Evolutionary conservation across 371 early-diverging fungal genomes (phyloP).

Genomic region (Circinella minor): DNA sequence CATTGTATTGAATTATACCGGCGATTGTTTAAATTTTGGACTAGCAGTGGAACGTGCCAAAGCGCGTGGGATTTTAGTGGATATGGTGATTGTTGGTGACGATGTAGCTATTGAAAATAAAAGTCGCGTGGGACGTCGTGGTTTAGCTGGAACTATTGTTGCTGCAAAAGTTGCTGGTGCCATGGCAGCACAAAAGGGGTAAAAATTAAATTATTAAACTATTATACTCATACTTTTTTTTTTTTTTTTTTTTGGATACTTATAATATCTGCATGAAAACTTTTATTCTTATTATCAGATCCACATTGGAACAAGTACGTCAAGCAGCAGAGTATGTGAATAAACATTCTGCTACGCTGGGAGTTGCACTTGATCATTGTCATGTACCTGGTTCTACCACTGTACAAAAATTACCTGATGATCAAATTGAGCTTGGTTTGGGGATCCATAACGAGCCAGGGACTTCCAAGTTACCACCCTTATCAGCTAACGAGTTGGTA

Average conservation of each 20-base stretch:
- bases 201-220: neutral
- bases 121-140: conserved; percentile 78
- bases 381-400: conserved; percentile 68
- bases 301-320: conserved; percentile 61
- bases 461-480: conserved; percentile 49
- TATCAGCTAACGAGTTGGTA: conserved; percentile 58
- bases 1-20: conserved; percentile 87
- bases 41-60: conserved; percentile 81
- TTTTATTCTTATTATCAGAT: conserved; percentile 22
- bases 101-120: conserved; percentile 75
- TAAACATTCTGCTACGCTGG: conserved; percentile 72
- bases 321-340: conserved; percentile 56
- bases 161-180: conserved; percentile 82
- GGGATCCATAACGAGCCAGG: conserved; percentile 84
- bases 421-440: conserved; percentile 78
- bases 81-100: conserved; percentile 79
- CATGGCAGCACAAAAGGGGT: conserved; percentile 57
- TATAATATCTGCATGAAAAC: too few relatives aligned
- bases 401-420: conserved; percentile 25
- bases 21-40: conserved; percentile 82
- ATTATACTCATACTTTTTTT: neutral
- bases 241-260: neutral
- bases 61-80: conserved; percentile 68
- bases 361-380: conserved; percentile 76
- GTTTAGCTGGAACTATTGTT: conserved; percentile 79